Evolutionary conservation across 345 rosid species (phyloP), one percentile per base, ranked within the genome.

Genomic region (Isatis tinctoria): DNA sequence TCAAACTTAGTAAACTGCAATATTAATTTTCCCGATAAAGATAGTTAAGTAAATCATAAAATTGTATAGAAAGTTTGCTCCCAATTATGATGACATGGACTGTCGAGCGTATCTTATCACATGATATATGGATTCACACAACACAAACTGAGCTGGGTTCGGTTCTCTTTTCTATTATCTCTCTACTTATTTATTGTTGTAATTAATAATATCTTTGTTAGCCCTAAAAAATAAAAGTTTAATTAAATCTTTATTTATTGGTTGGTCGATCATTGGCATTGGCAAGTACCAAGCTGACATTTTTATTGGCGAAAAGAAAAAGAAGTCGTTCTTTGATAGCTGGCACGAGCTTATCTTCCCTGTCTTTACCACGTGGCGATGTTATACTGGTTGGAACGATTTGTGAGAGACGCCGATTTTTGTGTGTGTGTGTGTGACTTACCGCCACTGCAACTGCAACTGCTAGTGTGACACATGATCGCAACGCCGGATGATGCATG

Each of bases 241-340:
- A 40, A 40, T 40, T 12, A n/a, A 2, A 6, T 36, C 3, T 35
- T 45, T 39, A 39, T 30, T 58, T 37, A 51, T 40, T 51, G 45
- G 79, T 68, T 68, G 69, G 57, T 75, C 40, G 35, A 67, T 30
- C 74, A 60, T 73, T 41, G n/a, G n/a, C n/a, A n/a, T n/a, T n/a
- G n/a, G 54, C 64, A 53, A 33, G 37, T 9, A 51, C 53, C 44
- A 67, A 74, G 68, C 45, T 59, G 73, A 28, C 54, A 58, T 66
- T 56, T 40, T 12, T 11, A 69, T 18, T 17, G 4, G 64, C 28
- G 5, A 4, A 30, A 56, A 32, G 4, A 1, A 58, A 17, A 33
- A 18, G 13, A 26, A 48, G 39, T 3, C 8, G 44, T 37, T 73
- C 4, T 64, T 39, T 39, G 28, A 13, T 30, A 64, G 75, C 71